Conservation (phyloP, 1,284 basidiomycete species). For the Malassezia furfur region DNA sequence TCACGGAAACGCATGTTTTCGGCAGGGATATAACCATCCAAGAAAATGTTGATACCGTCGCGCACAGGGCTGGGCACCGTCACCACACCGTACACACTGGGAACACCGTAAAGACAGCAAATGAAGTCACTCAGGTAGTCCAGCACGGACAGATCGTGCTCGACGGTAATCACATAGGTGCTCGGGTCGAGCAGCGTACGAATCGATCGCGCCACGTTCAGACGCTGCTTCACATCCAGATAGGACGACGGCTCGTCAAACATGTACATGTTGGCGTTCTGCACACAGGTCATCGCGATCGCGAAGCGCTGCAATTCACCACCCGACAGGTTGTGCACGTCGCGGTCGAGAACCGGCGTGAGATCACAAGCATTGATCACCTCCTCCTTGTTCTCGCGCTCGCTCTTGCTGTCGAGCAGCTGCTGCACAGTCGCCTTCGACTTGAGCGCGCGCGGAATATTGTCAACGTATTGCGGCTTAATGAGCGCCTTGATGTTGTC, state of each 20-base stretch:
- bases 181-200: constrained; percentile 41
- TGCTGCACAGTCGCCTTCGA: constrained; percentile 36
- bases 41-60: constrained; percentile 48
- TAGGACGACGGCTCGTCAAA: constrained; percentile 48
- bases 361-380: constrained; percentile 41
- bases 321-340: constrained; percentile 44
- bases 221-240: constrained; percentile 48
- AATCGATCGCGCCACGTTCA: constrained; percentile 45
- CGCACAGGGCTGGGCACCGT: constrained; percentile 45
- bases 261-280: constrained; percentile 49
- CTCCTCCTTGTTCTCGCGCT: constrained; percentile 41
- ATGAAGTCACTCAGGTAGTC: constrained; percentile 48
- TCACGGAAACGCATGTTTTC: constrained; percentile 49
- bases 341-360: constrained; percentile 41
- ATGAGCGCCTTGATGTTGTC: constrained; percentile 49
- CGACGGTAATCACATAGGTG: constrained; percentile 48
- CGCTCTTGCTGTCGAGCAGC: constrained; percentile 43
- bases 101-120: constrained; percentile 48
- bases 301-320: constrained; percentile 48
- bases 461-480: constrained; percentile 48
- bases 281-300: constrained; percentile 47
- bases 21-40: constrained; percentile 47
- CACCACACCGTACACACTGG: constrained; percentile 47
- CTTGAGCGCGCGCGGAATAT: constrained; percentile 47
- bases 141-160: constrained; percentile 47